Base-by-base conservation (phyloP, 768 basidiomycete genomes). In the Amyloporia xantha region DNA sequence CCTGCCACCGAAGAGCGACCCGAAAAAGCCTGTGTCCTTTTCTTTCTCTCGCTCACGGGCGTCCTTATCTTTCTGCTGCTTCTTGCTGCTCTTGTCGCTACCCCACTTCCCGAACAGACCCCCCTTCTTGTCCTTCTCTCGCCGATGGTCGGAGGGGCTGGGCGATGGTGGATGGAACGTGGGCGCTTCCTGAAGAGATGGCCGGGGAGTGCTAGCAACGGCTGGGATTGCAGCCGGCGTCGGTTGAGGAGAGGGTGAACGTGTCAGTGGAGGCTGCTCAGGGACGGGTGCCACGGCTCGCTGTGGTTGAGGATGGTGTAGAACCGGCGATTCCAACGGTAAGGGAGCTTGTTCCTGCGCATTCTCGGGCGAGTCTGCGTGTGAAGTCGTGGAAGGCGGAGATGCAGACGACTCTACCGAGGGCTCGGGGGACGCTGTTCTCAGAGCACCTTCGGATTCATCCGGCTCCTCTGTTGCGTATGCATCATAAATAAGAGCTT, bases 21-120 rank as follows among this genome's bases (percentile, higher is more conserved):
- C 91, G 55, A 98, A 91, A 72, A 97, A 96, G 1, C 91, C 76
- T 17, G 79, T 69, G n/a, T 87, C 84, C 63, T 83, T 82, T 60
- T 86, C 83, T 54, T 75, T 73, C 52, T 74, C 74, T 44, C 61
- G 69, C 53, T 71, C 75, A 54, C 66, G 70, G 53, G 65, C 69
- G 49, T 67, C 71, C 56, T 62, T 75, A 67, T 60, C 66, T 58
- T 73, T 69, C 42, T 59, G 54, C 12, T 57, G 56, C 57, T 81
- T 85, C 68, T 83, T 86, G 43, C 70, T 68, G 30, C 68, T 68
- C 62, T 85, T 86, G 53, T 86, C 82, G 40, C 77, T 66, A 24
- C 82, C 80, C 78, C 82, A 84, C 63, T 84, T 82, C 10, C 71
- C 65, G 57, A 84, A 79, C 41, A 86, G 57, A 4, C 81, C 78